Base-by-base conservation (phyloP, 2,329 filamentous ascomycete genomes). In the Cryphonectria carpinicola region DNA sequence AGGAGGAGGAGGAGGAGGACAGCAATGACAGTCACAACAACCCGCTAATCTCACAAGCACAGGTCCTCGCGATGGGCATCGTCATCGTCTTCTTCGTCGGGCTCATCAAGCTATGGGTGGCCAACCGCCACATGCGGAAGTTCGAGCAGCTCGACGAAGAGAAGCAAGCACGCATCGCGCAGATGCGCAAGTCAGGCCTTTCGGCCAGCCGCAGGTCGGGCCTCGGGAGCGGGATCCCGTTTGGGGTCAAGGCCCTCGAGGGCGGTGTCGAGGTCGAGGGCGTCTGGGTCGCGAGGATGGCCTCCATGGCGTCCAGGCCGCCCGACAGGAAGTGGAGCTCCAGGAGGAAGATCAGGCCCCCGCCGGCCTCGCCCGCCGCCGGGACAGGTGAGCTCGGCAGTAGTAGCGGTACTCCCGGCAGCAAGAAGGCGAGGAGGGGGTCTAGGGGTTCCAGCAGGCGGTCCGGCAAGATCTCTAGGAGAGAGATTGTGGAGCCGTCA, bases 181-280 rank as follows among this genome's bases (percentile, higher is more conserved):
- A 89, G 76, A 83, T 89, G 82, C 86, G 80, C 73, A 87, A 81
- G 79, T 89, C 83, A 73, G 89, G 84, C 76, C 84, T 89, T 64
- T 72, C 78, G 8, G 77, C 76, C 39, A 81, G 80, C 73, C 80
- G 80, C 64, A 76, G 78, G 39, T 49, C 43, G 17, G 35, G 49
- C 8, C 25, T 65, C 25, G 71, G 76, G 25, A 84, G 88, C 66
- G 90, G 93, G 13, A 88, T 97, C 49, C 94, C 94, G 0, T 98
- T 98, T 76, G 95, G 95, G 28, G 89, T 96, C 67, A 90, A 92
- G 75, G 95, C 95, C 8, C 88, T 98, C 63, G 91, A 97, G 79
- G 92, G 88, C 75, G 94, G 94, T 7, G 85, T 97, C 60, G 88
- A 95, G 78, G 88, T 97, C 10, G 93, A 97, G 74, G 95, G 94